Conservation (phyloP, 129 eudicot genomes). For the Flaveria ramosissima region DNA sequence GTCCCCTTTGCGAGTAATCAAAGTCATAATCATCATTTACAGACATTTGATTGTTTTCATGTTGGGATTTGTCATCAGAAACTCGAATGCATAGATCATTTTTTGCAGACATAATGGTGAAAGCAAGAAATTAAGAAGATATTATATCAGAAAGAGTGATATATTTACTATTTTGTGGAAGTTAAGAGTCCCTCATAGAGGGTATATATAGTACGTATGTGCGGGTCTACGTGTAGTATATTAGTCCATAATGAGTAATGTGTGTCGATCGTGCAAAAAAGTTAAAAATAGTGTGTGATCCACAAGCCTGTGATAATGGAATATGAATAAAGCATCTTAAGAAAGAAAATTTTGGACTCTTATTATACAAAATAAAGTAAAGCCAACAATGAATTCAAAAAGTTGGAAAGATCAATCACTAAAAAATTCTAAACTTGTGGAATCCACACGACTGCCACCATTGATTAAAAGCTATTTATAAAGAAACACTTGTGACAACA, state of each 20-base stretch:
- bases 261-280: slow-evolving; percentile 31
- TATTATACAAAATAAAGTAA: background rate
- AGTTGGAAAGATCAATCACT: background rate
- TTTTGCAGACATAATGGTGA: slow-evolving; percentile 34
- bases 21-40: slow-evolving; percentile 12
- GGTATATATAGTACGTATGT: slow-evolving; percentile 27
- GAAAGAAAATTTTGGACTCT: background rate
- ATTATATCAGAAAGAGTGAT: slow-evolving; percentile 15
- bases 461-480: background rate
- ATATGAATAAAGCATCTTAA: slow-evolving; percentile 19
- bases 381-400: background rate
- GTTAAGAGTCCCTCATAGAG: slow-evolving; percentile 13
- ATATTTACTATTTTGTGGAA: slow-evolving; percentile 24
- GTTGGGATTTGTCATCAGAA: slow-evolving; percentile 9
- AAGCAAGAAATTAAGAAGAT: slow-evolving; percentile 3
- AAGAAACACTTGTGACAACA: background rate
- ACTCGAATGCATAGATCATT: slow-evolving; percentile 26
- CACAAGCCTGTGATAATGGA: slow-evolving; percentile 34
- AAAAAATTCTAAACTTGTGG: background rate
- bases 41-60: slow-evolving; percentile 1
- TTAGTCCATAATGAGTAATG: slow-evolving; percentile 14
- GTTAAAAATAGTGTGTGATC: slow-evolving; percentile 37
- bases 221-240: slow-evolving; percentile 5
- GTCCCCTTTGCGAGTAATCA: slow-evolving; percentile 42
- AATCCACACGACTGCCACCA: slow-evolving; percentile 15